Base-by-base conservation (phyloP, 225 moss, liverwort and hornwort species). In the Polytrichum commune region DNA sequence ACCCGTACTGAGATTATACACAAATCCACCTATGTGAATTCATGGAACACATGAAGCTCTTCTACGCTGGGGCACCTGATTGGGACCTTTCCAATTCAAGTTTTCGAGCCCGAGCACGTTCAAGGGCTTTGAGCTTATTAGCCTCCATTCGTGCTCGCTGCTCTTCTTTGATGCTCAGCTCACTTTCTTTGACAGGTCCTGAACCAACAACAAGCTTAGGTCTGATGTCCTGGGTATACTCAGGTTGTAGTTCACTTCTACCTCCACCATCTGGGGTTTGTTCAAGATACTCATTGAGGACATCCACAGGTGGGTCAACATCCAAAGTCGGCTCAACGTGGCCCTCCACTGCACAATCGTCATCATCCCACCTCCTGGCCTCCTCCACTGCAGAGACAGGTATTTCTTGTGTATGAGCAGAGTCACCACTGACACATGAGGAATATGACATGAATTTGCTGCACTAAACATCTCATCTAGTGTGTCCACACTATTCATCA, bases 91-190 rank as follows among this genome's bases (percentile, higher is more conserved):
- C 83, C 66, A 81, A 20, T 64, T 81, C 84, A 55, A 84, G 67
- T 5, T 82, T 85, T 27, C 83, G 86, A 27, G 80, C 82, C 28
- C 66, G 88, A 22, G 78, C 82, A 22, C 82, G 73, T 67, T 85
- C 88, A 2, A 88, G 68, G 24, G 88, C 88, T 74, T 82, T 85
- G 77, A 79, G 84, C 80, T 82, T 84, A 66, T 88, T 88, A 25
- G 85, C 82, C 75, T 85, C 88, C 88, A 88, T 88, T 55, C 87
- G 75, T 38, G 78, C 74, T 25, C 82, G 84, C 77, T 88, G 88
- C 30, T 85, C 79, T 8, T 88, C 85, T 82, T 80, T 85, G 33
- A 84, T 77, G 30, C 78, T 79, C 75, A 64, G 82, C 64, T 75
- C 74, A 32, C 35, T 75, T 64, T n/a, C 70, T 46, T 67, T 1